phyloP scores from a whole-genome alignment of 176 grass and related monocot species.

The Hordeum marinum region DNA sequence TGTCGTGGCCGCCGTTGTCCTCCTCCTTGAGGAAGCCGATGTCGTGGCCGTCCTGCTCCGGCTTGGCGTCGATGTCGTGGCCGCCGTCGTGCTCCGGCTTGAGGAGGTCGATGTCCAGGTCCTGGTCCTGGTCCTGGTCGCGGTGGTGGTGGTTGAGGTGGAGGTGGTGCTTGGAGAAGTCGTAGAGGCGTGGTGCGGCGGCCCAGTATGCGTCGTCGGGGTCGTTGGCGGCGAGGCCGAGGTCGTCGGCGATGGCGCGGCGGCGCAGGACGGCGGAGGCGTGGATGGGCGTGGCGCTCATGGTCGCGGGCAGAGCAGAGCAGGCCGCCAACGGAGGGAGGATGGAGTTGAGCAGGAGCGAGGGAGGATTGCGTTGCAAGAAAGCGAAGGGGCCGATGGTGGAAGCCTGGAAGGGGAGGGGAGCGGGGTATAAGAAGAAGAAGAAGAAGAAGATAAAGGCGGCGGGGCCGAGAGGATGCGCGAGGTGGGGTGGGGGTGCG shows the following conservation, averaged over 20 bases:
- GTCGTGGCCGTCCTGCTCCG: too few relatives aligned
- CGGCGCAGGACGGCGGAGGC: constrained; percentile 39
- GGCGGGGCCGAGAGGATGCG: too few relatives aligned
- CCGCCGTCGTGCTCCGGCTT: too few relatives aligned
- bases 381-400: neutral
- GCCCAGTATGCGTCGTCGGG: constrained; percentile 54
- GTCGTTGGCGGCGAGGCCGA: neutral
- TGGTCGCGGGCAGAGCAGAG: neutral
- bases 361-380: neutral
- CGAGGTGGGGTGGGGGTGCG: neutral
- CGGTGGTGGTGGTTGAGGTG: neutral
- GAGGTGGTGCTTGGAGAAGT: constrained; percentile 17
- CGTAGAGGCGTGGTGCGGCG: constrained; percentile 30
- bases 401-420: neutral
- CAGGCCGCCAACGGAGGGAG: neutral
- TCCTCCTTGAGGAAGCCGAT: too few relatives aligned
- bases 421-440: neutral
- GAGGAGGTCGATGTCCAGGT: too few relatives aligned
- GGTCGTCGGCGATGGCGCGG: constrained; percentile 3
- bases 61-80: too few relatives aligned
- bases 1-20: too few relatives aligned
- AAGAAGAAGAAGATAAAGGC: neutral
- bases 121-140: too few relatives aligned
- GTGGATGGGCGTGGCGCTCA: constrained; percentile 26
- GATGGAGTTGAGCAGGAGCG: neutral